Evolutionary conservation across 495 filamentous ascomycete genomes (phyloP), one percentile per base, ranked within the genome.

Genomic region (Articulospora tetracladia): DNA sequence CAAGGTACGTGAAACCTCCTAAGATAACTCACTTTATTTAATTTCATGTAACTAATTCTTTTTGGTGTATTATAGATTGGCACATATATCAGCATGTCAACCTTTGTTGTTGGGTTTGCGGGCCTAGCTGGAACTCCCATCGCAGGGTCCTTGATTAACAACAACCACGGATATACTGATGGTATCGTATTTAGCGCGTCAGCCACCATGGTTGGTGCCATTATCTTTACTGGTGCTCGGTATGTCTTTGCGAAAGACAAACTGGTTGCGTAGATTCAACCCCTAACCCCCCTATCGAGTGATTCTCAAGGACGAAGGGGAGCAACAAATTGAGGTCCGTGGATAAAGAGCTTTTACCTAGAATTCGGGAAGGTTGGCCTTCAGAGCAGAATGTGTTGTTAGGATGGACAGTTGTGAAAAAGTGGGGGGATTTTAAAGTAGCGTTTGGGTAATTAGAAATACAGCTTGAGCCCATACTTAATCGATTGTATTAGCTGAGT

Each of bases 71-170:
- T 50, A 50, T 22, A 53, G 51, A 53, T 53, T 17, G 51, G 51
- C 8, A 53, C 51, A 53, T 53, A 28, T 32, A 28, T 53, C 25
- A 26, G 51, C 19, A 28, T 28, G 51, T 30, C 25, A n/a, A 53
- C 28, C 6, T 30, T 53, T 7, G 17, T 53, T 53, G 28, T 53
- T 22, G 51, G 25, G 6, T 30, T 53, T 7, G 51, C 25, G 11
- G 51, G 25, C 4, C 32, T 53, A 17, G 20, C 20, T 30, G 51
- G 51, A 28, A 30, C 51, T 28, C 51, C 51, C 1, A 53, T 53
- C 13, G 32, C 25, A 7, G 51, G 51, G n/a, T 23, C 51, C 13
- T 17, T 53, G 8, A 36, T 53, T 13, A 32, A 30, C 28, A 53
- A 28, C 1, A 30, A 53, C 27, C 51, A 53, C 27, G 51, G 51